A percentile compares a stretch with the other conserved stretches of the same genome.
These are phyloP conservation scores for Debaryomyces coudertii DNA, from an alignment of 1,139 yeast species.

Conservation along the genomic window DNA sequence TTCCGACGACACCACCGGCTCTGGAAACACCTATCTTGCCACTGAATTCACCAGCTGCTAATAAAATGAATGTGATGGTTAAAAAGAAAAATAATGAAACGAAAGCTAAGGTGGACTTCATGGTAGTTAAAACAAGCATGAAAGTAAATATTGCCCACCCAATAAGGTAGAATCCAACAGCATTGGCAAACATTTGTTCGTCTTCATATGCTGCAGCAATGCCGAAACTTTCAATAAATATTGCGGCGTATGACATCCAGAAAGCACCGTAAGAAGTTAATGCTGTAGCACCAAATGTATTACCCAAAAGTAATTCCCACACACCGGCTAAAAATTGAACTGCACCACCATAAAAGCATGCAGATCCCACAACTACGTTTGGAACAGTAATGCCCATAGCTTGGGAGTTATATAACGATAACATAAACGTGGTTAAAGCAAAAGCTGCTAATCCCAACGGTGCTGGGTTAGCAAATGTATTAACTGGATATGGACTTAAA, in stretches of 20 bases:
- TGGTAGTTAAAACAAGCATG: slow-evolving; percentile 57
- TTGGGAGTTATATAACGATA: slow-evolving; percentile 44
- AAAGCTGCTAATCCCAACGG: slow-evolving; percentile 63
- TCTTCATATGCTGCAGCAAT: slow-evolving; percentile 53
- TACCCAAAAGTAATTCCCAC: slow-evolving; percentile 66
- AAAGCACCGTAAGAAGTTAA: slow-evolving; percentile 75
- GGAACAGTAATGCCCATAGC: slow-evolving; percentile 43
- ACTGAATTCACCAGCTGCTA: slow-evolving; percentile 60
- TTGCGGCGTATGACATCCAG: slow-evolving; percentile 69
- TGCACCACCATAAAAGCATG: slow-evolving; percentile 60
- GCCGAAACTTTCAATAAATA: slow-evolving; percentile 58
- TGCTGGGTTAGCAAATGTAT: slow-evolving; percentile 56
- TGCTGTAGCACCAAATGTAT: slow-evolving; percentile 67
- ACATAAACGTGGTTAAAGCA: slow-evolving; percentile 51
- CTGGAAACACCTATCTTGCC: slow-evolving; percentile 47
- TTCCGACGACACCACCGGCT: slow-evolving; percentile 76
- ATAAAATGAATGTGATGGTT: slow-evolving; percentile 56
- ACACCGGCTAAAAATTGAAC: slow-evolving; percentile 67
- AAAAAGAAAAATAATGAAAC: slow-evolving; percentile 55
- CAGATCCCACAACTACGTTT: slow-evolving; percentile 46
- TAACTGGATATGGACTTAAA: slow-evolving; percentile 31
- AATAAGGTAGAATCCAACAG: slow-evolving; percentile 61
- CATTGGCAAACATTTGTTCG: slow-evolving; percentile 48
- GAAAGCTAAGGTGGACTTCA: slow-evolving; percentile 68
- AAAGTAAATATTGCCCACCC: slow-evolving; percentile 71